Evolutionary conservation across 257 asterid species (phyloP).

Genomic region (Vinca minor): DNA sequence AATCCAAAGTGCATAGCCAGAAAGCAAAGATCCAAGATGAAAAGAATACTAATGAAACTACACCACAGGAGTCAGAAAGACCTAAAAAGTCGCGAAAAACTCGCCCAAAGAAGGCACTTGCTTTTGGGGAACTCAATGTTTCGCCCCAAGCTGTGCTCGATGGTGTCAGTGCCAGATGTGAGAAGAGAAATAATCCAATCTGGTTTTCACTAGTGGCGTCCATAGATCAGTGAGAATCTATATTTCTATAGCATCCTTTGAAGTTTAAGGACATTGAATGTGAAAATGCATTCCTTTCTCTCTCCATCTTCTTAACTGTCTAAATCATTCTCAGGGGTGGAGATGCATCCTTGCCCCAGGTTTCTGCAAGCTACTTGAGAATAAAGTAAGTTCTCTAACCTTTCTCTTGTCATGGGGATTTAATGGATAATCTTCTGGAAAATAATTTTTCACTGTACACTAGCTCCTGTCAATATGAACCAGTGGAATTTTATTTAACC

Average conservation of each 20-base stretch:
- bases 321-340: slow-evolving; percentile 52
- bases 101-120: slow-evolving; percentile 58
- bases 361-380: slow-evolving; percentile 77
- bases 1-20: slow-evolving; percentile 51
- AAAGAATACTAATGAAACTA: slow-evolving; percentile 38
- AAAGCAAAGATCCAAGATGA: slow-evolving; percentile 57
- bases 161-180: slow-evolving; percentile 42
- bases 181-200: slow-evolving; percentile 55
- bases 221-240: slow-evolving; percentile 61
- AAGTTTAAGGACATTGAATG: slow-evolving; percentile 8
- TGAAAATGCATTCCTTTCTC: slow-evolving; percentile 4
- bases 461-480: background rate
- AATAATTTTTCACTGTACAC: background rate
- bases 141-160: slow-evolving; percentile 71
- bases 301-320: slow-evolving; percentile 23
- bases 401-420: slow-evolving; percentile 6
- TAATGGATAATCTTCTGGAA: background rate
- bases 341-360: slow-evolving; percentile 71
- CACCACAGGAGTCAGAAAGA: slow-evolving; percentile 51
- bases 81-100: slow-evolving; percentile 58
- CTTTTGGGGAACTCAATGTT: slow-evolving; percentile 47
- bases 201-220: slow-evolving; percentile 90
- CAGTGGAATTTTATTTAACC: no score
- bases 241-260: slow-evolving; percentile 2
- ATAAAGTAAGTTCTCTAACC: slow-evolving; percentile 54